Percentiles rank a stretch among this genome's conserved stretches.
Conservation (phyloP, 208 protist genomes). For the Novymonas esmeraldas region DNA sequence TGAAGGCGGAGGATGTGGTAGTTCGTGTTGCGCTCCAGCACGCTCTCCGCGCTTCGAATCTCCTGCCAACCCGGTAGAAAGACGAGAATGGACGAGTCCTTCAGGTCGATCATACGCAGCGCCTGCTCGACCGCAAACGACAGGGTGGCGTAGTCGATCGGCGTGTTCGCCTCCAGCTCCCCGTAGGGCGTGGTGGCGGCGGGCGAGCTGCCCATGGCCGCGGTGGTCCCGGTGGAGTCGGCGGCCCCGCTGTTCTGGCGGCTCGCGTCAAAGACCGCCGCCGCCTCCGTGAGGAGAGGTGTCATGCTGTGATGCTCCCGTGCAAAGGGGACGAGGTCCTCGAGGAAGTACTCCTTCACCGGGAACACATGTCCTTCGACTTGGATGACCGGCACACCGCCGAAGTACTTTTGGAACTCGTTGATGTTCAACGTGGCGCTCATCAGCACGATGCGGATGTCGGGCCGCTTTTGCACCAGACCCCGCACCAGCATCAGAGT, state of each 20-base stretch:
- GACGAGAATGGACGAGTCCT: constrained; percentile 80
- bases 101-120: constrained; percentile 70
- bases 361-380: constrained; percentile 85
- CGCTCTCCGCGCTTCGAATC: constrained; percentile 73
- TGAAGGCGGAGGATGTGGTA: constrained; percentile 88
- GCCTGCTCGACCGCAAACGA: constrained; percentile 88
- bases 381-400: constrained; percentile 77
- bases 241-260: background rate
- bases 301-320: constrained; percentile 77
- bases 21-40: constrained; percentile 69
- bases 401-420: constrained; percentile 87
- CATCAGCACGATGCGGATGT: constrained; percentile 98
- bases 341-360: constrained; percentile 85
- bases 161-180: constrained; percentile 56
- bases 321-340: constrained; percentile 74
- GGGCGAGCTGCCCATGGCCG: background rate
- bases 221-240: constrained; percentile 2
- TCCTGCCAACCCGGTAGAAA: constrained; percentile 95
- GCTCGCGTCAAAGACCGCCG: constrained; percentile 5
- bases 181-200: constrained; percentile 57
- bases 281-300: constrained; percentile 71
- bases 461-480: constrained; percentile 63
- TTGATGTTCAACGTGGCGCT: constrained; percentile 93
- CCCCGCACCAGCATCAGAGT: constrained; percentile 98
- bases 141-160: constrained; percentile 82